phyloP scores from a whole-genome alignment of 2,329 filamentous ascomycete species.

The Botrytis squamosa region DNA sequence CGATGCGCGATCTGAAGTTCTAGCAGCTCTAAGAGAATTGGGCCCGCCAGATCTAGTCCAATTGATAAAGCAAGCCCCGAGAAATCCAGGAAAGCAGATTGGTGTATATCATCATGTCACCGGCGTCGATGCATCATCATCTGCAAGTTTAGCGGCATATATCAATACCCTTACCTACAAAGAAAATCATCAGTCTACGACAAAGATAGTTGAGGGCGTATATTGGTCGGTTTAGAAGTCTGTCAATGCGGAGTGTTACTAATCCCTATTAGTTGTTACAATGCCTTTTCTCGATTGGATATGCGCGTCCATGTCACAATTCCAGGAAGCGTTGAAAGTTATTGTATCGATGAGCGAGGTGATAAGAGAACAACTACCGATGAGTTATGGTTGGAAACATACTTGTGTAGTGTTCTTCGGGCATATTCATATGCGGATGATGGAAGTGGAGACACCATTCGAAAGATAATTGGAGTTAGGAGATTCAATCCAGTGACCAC shows the following conservation, averaged over 20 bases:
- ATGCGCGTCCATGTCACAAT: conserved; percentile 99
- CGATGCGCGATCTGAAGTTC: conserved; percentile 86
- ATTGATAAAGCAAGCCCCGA: conserved; percentile 71
- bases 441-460: conserved; percentile 88
- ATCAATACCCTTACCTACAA: conserved; percentile 97
- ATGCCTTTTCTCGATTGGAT: conserved; percentile 95
- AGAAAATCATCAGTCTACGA: conserved; percentile 71
- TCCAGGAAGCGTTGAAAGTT: conserved; percentile 92
- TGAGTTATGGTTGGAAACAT: conserved; percentile 94
- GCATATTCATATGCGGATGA: conserved; percentile 97
- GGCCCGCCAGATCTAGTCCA: conserved; percentile 96
- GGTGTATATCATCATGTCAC: conserved; percentile 98
- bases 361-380: conserved; percentile 93
- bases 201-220: conserved; percentile 87
- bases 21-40: conserved; percentile 83
- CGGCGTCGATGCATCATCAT: conserved; percentile 94
- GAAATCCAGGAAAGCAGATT: conserved; percentile 65
- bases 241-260: conserved; percentile 35
- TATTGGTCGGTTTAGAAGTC: conserved; percentile 69
- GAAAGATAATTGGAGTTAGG: conserved; percentile 95
- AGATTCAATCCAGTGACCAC: conserved; percentile 97
- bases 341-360: conserved; percentile 94
- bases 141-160: conserved; percentile 93
- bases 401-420: conserved; percentile 88
- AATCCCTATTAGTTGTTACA: conserved; percentile 70